A percentile compares a stretch with the other conserved stretches of the same genome.
phyloP scores from a whole-genome alignment of 164 flowering plant species.

The Macadamia integrifolia region DNA sequence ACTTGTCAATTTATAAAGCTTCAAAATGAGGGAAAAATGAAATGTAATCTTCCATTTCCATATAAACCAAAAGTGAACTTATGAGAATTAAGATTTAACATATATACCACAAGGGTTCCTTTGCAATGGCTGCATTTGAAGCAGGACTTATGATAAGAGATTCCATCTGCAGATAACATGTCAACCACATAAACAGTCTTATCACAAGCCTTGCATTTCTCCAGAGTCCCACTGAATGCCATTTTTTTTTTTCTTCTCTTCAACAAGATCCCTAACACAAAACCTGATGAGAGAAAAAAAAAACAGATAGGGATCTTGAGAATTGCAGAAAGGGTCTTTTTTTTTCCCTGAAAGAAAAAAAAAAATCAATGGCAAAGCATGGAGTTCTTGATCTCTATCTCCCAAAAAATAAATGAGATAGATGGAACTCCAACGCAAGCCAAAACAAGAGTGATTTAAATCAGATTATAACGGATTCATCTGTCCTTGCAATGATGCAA shows the following conservation, averaged over 20 bases:
- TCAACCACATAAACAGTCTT: slow-evolving; percentile 59
- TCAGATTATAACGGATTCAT: slow-evolving; percentile 1
- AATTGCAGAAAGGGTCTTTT: background rate
- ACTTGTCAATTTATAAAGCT: no score
- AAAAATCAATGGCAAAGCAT: background rate
- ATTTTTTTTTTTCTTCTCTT: slow-evolving; percentile 12
- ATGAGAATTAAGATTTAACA: background rate
- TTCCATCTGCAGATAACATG: slow-evolving; percentile 49
- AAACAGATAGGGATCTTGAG: background rate
- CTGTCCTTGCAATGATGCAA: slow-evolving; percentile 1
- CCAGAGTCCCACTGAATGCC: slow-evolving; percentile 50
- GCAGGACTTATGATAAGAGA: slow-evolving; percentile 51
- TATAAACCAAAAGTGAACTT: background rate
- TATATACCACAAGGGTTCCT: slow-evolving; percentile 44
- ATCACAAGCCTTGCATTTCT: slow-evolving; percentile 57
- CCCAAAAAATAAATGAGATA: slow-evolving; percentile 1
- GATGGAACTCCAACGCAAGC: slow-evolving; percentile 5
- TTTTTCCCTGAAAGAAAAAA: no score
- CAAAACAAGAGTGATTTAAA: slow-evolving; percentile 4
- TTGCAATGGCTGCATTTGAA: slow-evolving; percentile 68
- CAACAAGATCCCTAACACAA: background rate
- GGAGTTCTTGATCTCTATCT: slow-evolving; percentile 7
- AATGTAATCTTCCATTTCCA: background rate
- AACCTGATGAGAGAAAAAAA: background rate
- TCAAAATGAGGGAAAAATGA: no score